Conservation (phyloP, 1,139 yeast genomes). For the Entelexis paramagnoliae region DNA sequence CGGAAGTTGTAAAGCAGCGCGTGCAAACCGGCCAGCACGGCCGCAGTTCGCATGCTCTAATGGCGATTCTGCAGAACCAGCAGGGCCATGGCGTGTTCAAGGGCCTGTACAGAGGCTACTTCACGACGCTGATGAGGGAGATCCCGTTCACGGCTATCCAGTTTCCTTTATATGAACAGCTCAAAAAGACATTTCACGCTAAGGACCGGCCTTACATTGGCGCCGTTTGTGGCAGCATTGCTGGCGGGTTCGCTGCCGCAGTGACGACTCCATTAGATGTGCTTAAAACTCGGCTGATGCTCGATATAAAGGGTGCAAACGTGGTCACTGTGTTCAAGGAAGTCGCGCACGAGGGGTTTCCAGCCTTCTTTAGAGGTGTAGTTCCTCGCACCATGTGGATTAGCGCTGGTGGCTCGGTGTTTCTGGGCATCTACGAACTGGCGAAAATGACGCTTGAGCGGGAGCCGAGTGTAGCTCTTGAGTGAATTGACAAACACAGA, state of each 20-base stretch:
- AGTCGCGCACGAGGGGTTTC: slow-evolving; percentile 56
- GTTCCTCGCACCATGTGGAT: slow-evolving; percentile 98
- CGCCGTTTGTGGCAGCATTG: slow-evolving; percentile 87
- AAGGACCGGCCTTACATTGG: slow-evolving; percentile 35
- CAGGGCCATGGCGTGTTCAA: slow-evolving; percentile 67
- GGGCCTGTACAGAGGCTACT: slow-evolving; percentile 89
- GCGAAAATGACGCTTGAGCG: slow-evolving; percentile 31
- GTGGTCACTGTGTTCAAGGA: slow-evolving; percentile 43
- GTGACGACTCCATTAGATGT: slow-evolving; percentile 89
- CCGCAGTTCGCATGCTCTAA: slow-evolving; percentile 57
- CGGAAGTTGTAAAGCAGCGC: slow-evolving; percentile 90
- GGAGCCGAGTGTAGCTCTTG: not conserved
- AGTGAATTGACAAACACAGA: not conserved
- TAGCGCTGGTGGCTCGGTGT: slow-evolving; percentile 95
- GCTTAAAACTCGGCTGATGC: slow-evolving; percentile 82
- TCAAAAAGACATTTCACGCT: slow-evolving; percentile 39
- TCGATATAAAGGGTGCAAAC: slow-evolving; percentile 34
- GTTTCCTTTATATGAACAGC: slow-evolving; percentile 80
- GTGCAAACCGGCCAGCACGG: slow-evolving; percentile 65
- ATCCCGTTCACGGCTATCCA: slow-evolving; percentile 93
- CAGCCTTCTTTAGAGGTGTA: slow-evolving; percentile 66
- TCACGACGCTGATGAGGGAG: slow-evolving; percentile 82
- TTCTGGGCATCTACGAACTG: slow-evolving; percentile 83
- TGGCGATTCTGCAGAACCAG: slow-evolving; percentile 45
- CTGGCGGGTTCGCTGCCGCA: slow-evolving; percentile 94